Evolutionary conservation across 208 protist genomes (phyloP), one percentile per base, ranked within the genome.

Genomic region (Leptomonas pyrrhocoris): DNA sequence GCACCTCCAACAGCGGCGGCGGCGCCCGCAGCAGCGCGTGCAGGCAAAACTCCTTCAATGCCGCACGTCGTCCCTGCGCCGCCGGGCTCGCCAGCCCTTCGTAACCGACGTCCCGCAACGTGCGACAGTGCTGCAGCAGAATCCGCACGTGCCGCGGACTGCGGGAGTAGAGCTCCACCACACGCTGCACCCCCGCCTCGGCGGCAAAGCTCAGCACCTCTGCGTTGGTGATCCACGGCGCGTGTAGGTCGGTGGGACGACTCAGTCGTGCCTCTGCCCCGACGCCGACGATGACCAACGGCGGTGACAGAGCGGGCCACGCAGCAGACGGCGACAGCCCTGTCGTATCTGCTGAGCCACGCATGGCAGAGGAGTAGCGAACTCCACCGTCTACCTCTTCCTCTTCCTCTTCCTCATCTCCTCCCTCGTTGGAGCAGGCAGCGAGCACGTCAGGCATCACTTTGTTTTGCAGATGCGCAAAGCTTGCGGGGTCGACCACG

Each of bases 141-240:
- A 76, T 68, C 27, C 49, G 51, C 36, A 59, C 38, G 43, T 77
- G 71, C 8, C 61, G 49, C 11, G 59, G n/a, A 31, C 64, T 81
- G 38, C 57, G 46, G 0, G 71, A 55, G 61, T 72, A 69, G 15
- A 87, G 58, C 60, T 87, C 78, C 54, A 90, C 76, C 16, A 79
- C 74, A 5, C 82, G 83, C 30, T 72, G 72, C 34, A 81, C 79
- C 1, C 81, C 81, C 34, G 73, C 57, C 21, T 75, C 74, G 4
- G 76, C 74, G 1, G 85, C 85, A 4, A 81, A 65, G 40, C 71
- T 43, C 8, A 83, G 55, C 6, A 70, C 30, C 23, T 66, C 50
- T 2, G 63, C 51, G 34, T 62, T 30, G 45, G 31, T 40, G 13
- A 40, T 48, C 40, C 49, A 50, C 49, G 50, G 45, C 11, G 38